A percentile compares a stretch with the other conserved stretches of the same genome.
Conservation (phyloP, 108 stramenopile genomes). For the Seminavis robusta region DNA sequence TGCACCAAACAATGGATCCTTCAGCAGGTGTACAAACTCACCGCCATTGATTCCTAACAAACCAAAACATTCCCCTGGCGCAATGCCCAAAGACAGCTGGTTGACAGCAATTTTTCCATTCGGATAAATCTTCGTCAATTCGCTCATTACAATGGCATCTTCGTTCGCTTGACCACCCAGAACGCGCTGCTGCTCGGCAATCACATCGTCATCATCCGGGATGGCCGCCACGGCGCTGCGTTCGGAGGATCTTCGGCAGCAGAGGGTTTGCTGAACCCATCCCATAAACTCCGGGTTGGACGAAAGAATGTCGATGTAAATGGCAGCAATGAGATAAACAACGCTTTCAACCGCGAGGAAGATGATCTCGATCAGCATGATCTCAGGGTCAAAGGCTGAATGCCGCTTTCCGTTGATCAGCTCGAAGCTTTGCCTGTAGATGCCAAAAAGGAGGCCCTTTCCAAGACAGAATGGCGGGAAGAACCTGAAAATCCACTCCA, state of each 20-base stretch:
- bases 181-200: constrained; percentile 78
- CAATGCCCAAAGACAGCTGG: constrained; percentile 83
- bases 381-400: constrained; percentile 43
- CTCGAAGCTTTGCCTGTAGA: constrained; percentile 44
- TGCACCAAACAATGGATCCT: too few species aligned
- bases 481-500: constrained; percentile 66
- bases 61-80: constrained; percentile 88
- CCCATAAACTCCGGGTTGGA: constrained; percentile 45
- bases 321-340: constrained; percentile 68
- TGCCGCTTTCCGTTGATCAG: constrained; percentile 31
- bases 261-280: too few species aligned
- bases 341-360: constrained; percentile 65
- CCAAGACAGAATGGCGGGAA: constrained; percentile 52
- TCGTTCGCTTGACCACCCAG: constrained; percentile 54
- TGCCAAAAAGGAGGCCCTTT: constrained; percentile 8
- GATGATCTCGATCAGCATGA: constrained; percentile 54
- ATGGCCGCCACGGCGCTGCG: background rate
- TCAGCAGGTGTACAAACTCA: too few species aligned
- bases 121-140: constrained; percentile 82
- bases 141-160: constrained; percentile 75
- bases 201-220: constrained; percentile 85
- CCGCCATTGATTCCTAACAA: constrained; percentile 89
- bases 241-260: constrained; percentile 1
- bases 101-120: constrained; percentile 91
- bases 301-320: constrained; percentile 78